Evolutionary conservation across 1,139 yeast genomes (phyloP), one percentile per base, ranked within the genome.

Genomic region (Taphrina communis): DNA sequence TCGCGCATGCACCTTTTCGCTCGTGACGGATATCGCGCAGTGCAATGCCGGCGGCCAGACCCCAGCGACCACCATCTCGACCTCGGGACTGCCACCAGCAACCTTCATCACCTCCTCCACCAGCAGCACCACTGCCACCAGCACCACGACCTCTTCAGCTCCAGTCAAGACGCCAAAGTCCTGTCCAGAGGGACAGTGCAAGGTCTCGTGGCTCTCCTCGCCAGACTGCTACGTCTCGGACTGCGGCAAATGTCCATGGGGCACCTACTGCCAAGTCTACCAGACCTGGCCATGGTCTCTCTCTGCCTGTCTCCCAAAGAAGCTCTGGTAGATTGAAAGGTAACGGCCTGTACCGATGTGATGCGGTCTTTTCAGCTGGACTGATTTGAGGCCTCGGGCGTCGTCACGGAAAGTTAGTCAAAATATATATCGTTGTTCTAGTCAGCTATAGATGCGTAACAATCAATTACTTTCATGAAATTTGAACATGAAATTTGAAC

Each of bases 161-260:
- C 41, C 52, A 14, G 62, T 36, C 17, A 48, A 2, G 42, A 44
- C 62, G 9, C 62, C 62, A 21, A 58, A 25, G 36, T n/a, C 62
- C 11, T 58, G 62, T 14, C 42, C n/a, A 8, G 25, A 21, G 11
- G 62, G 62, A 8, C 31, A 31, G 7, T 58, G 62, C 53, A 44
- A 42, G 25, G 62, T 58, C 42, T n/a, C 21, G 19, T 58, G 62
- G 62, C 19, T 58, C n/a, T 8, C 25, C 6, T 41, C 42, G 62
- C 41, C 62, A 12, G 62, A 42, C 51, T 58, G 62, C 53, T 58
- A 58, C 53, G 42, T 44, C 42, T 39, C 42, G 19, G 62, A 58
- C 53, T 58, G 62, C 36, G 42, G 62, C 21, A 19, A 11, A 19
- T 58, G 62, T 58, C 62, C 62, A 42, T 58, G 62, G 62, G 62